Evolutionary conservation across 768 basidiomycete genomes (phyloP), one percentile per base, ranked within the genome.

Genomic region (Tubosaeta sp.): DNA sequence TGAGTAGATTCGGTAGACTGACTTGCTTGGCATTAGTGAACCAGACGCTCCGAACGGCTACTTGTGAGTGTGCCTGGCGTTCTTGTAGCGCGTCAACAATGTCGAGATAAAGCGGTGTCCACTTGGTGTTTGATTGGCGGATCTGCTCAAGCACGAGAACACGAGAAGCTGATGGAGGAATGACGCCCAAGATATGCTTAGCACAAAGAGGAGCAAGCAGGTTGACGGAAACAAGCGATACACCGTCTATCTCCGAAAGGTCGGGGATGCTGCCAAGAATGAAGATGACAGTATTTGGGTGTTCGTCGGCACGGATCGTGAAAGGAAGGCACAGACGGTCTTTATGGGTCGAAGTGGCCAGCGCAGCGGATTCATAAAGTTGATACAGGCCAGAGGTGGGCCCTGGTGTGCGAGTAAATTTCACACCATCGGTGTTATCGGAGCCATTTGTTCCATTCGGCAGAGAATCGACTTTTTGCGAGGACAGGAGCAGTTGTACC

Each of bases 81-180:
- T 80, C 73, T 55, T 92, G 90, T 30, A 94, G 68, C 13, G 85
- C 84, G 48, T 76, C 77, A 42, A 89, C 77, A 22, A 93, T 73
- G 30, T 94, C 92, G 45, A 96, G 79, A 67, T 87, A 95, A 4
- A 95, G 70, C 0, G 91, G 88, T 1, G 88, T 85, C 87, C 89
- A 94, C 67, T 90, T 90, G 34, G 82, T 83, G n/a, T 79, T 76
- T 80, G 87, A 90, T 56, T 72, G 75, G 60, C 77, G 76, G 7
- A 87, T 72, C 65, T 94, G 91, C 63, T 95, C 94, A 11, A 94
- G 77, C 16, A 94, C 84, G 51, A 94, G 72, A 48, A 95, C 78
- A 19, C 80, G 83, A 14, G 76, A 78, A 25, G 77, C 79, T 2
- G 83, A 82, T 1, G 71, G 54, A 11, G 91, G 85, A 30, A 95